These are phyloP conservation scores for Przewalskia tangutica DNA, from an alignment of 257 asterid species.

Conservation along the genomic window DNA sequence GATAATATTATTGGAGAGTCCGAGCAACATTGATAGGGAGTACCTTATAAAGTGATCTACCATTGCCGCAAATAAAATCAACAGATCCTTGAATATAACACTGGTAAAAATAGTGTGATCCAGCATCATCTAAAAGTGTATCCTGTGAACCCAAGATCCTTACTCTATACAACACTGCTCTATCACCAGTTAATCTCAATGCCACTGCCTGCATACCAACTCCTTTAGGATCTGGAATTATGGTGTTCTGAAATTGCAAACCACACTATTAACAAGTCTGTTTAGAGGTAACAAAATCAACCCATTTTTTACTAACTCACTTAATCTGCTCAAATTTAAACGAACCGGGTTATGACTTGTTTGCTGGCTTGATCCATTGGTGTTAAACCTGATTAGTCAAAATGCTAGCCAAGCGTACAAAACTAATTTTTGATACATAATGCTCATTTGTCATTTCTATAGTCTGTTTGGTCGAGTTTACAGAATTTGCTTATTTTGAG, in stretches of 20 bases:
- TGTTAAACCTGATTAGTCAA: no score
- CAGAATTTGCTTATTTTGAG: no score
- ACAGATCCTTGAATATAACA: conserved; percentile 66
- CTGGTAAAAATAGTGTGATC: conserved; percentile 49
- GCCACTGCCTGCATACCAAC: conserved; percentile 76
- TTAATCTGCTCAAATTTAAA: neutral
- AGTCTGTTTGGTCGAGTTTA: no score
- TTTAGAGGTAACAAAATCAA: no score
- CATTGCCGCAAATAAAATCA: conserved; percentile 79
- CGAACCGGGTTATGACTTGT: neutral
- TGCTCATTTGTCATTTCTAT: no score
- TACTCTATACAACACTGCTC: conserved; percentile 51
- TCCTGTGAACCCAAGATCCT: conserved; percentile 78
- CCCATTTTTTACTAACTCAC: no score
- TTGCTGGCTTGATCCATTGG: no score
- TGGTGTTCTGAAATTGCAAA: conserved; percentile 41
- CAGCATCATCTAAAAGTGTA: conserved; percentile 61
- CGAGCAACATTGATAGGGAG: neutral
- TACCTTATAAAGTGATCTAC: conserved; percentile 66
- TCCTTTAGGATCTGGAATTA: conserved; percentile 27
- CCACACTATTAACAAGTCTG: neutral
- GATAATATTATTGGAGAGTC: neutral
- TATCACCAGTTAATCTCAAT: conserved; percentile 51
- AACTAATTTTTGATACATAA: no score
- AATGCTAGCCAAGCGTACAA: no score